Percentiles rank a stretch among this genome's conserved stretches.
These are phyloP conservation scores for Pistacia vera DNA, from an alignment of 345 rosid genomes.

Conservation along the genomic window DNA sequence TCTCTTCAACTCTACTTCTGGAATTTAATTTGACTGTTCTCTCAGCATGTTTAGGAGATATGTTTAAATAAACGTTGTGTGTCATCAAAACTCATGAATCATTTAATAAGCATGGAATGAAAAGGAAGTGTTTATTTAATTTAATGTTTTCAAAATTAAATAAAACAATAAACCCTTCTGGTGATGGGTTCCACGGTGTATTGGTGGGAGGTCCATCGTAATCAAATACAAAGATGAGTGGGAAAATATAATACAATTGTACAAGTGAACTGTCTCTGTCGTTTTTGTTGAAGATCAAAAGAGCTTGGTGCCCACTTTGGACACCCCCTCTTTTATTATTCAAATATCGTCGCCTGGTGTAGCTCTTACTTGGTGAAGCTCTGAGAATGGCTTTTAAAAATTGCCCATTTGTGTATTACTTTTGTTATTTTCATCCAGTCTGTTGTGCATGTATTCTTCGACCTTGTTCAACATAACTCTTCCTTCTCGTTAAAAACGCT, in stretches of 20 bases:
- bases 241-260: constrained; percentile 1
- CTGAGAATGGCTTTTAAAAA: neutral
- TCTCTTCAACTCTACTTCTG: neutral
- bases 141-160: too few relatives aligned
- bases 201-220: neutral
- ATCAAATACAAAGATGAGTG: neutral
- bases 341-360: constrained; percentile 1
- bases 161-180: neutral
- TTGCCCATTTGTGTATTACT: neutral
- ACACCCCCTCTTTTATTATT: neutral
- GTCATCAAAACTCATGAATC: too few relatives aligned
- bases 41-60: neutral
- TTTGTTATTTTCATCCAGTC: constrained; percentile 3
- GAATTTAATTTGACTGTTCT: neutral
- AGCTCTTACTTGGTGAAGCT: constrained; percentile 24
- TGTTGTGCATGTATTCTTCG: constrained; percentile 39
- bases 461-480: constrained; percentile 20
- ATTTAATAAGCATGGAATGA: too few relatives aligned
- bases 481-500: constrained; percentile 21
- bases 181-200: neutral
- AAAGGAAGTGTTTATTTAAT: too few relatives aligned
- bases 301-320: neutral
- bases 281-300: neutral
- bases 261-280: constrained; percentile 8
- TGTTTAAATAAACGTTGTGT: neutral